Base-by-base conservation (phyloP, 805 yeast genomes). In the Debaryomyces hansenii region DNA sequence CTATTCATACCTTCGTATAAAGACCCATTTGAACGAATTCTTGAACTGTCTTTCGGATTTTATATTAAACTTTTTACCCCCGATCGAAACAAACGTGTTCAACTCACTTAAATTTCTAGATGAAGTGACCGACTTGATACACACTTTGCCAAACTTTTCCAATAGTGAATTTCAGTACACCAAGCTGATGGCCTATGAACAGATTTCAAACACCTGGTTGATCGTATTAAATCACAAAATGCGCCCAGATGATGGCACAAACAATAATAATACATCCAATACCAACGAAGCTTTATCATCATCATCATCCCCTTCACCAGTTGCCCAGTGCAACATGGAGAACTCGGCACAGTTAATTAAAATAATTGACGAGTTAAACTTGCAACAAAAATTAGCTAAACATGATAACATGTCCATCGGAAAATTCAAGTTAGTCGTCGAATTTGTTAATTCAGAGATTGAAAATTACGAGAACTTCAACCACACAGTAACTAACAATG, bases 1-100 rank as follows among this genome's bases (percentile, higher is more conserved):
- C 62, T 89, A 89, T 59, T 82, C 91, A 4, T 89, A 81, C 61
- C 66, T 86, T 47, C 74, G 96, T 46, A 87, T 90, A 32, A 82
- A 86, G 57, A 79, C 85, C 5, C 66, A 72, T 47, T 76, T 87
- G 50, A 78, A 79, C 48, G 94, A 86, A 54, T 87, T 89, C 54
- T 76, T 87, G 49, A 73, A 75, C 50, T 82, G 88, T 18, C 69
- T 90, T 44, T 80, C 87, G 14, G 96, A 89, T 63, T 88, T 84
- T 60, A 83, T 87, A 4, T 70, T 85, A 47, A 80, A 79, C 55
- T 85, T 84, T 55, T 68, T 89, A 49, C 90, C 94, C 16, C 92
- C 92, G 2, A 74, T 79, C 42, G 89, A 84, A 57, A 50, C 70
- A 20, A 80, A 80, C 55, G 66, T 79, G 14, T 61, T 76, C 20